Percentiles rank a stretch among this genome's conserved stretches.
These are phyloP conservation scores for Breviolum minutum DNA, from an alignment of 73 alveolate species.

Conservation along the genomic window DNA sequence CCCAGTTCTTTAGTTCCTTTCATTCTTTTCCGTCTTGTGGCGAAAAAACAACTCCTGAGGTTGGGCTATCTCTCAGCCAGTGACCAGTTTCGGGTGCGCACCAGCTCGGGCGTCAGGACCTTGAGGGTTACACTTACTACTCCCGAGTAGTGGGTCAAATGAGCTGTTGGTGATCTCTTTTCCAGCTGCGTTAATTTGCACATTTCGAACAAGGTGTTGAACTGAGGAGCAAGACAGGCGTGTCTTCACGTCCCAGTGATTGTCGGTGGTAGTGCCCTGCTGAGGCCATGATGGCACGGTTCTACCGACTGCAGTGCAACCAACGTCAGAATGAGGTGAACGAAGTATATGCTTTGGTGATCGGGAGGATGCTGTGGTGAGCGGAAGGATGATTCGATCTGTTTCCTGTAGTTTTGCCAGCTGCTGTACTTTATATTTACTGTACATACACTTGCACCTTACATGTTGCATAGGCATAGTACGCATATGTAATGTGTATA, in stretches of 20 bases:
- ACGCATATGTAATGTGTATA: too few relatives aligned
- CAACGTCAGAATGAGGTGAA: slow-evolving; percentile 70
- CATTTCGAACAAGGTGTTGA: too few relatives aligned
- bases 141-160: too few relatives aligned
- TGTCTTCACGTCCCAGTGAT: too few relatives aligned
- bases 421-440: neutral
- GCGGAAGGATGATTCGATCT: neutral
- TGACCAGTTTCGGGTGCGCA: slow-evolving; percentile 93
- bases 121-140: neutral
- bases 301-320: slow-evolving; percentile 88
- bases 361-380: neutral
- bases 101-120: slow-evolving; percentile 56
- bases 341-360: too few relatives aligned
- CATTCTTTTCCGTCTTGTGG: neutral
- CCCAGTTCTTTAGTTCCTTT: neutral
- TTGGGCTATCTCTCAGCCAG: slow-evolving; percentile 92
- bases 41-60: neutral
- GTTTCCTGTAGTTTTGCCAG: neutral
- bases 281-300: slow-evolving; percentile 94
- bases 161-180: too few relatives aligned
- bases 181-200: too few relatives aligned
- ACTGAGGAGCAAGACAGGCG: too few relatives aligned
- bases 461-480: neutral
- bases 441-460: neutral
- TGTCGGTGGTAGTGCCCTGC: neutral